These are phyloP conservation scores for Chondrus crispus DNA, from an alignment of 23 red algal genomes.

Conservation along the genomic window DNA sequence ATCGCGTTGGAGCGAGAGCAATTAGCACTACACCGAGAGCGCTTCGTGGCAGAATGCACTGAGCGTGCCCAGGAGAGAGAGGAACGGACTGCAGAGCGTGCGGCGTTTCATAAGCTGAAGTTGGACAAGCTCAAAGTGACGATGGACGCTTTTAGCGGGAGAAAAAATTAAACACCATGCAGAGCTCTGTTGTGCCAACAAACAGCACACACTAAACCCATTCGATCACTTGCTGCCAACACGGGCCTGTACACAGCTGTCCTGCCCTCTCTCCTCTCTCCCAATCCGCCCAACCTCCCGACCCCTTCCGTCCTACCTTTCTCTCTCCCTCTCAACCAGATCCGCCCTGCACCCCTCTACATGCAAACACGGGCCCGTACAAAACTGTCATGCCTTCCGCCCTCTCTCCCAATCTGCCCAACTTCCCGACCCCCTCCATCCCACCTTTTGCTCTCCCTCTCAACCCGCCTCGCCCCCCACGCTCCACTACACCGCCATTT, in stretches of 20 bases:
- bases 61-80: neutral
- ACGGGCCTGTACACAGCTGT: neutral
- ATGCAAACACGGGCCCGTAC: too few species aligned
- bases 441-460: too few species aligned
- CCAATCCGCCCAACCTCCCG: neutral
- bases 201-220: neutral
- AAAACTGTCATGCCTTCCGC: too few species aligned
- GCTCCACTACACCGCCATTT: too few species aligned
- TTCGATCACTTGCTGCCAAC: neutral
- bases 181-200: neutral
- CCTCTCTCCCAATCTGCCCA: too few species aligned
- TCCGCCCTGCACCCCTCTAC: neutral
- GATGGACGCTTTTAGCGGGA: neutral
- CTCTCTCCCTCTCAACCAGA: neutral
- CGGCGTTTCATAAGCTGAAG: neutral
- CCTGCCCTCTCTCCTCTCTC: neutral
- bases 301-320: neutral
- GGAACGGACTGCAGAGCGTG: neutral
- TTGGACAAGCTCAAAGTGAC: neutral
- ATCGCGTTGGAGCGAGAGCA: neutral
- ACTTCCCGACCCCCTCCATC: too few species aligned
- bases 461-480: too few species aligned
- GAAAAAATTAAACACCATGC: conserved; percentile 4
- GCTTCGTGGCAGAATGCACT: neutral
- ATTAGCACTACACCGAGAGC: neutral